phyloP scores from a whole-genome alignment of 1,284 basidiomycete species.

The Fomitopsis betulina region DNA sequence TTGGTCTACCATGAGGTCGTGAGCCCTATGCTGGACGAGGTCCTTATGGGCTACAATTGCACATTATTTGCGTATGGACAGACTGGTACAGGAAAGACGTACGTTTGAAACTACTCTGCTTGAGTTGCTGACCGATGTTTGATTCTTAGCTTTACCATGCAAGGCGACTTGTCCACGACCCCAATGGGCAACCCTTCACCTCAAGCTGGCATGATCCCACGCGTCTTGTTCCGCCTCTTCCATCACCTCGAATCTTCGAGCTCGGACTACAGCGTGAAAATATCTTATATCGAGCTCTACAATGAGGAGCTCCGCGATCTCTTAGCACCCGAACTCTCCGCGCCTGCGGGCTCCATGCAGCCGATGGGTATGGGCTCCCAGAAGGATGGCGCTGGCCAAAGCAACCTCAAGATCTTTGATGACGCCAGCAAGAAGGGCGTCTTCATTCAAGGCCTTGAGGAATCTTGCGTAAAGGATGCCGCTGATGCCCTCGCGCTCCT shows the following conservation, averaged over 20 bases:
- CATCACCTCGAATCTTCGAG: constrained; percentile 76
- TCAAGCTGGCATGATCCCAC: constrained; percentile 97
- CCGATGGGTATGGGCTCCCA: constrained; percentile 62
- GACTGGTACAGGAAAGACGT: constrained; percentile 99
- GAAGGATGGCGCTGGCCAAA: constrained; percentile 38
- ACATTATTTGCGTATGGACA: constrained; percentile 99
- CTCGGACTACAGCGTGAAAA: constrained; percentile 89
- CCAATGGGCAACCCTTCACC: constrained; percentile 85
- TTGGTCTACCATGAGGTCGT: constrained; percentile 95
- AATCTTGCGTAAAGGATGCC: constrained; percentile 80
- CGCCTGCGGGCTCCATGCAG: constrained; percentile 56
- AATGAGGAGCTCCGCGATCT: constrained; percentile 99
- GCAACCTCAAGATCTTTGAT: constrained; percentile 87
- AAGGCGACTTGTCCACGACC: constrained; percentile 81
- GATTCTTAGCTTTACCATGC: constrained; percentile 82
- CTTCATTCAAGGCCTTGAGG: constrained; percentile 93
- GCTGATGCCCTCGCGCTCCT: constrained; percentile 84
- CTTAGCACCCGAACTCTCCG: constrained; percentile 67
- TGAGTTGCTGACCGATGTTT: neutral
- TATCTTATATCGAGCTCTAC: constrained; percentile 97
- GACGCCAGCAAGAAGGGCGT: constrained; percentile 86
- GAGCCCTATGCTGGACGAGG: constrained; percentile 88
- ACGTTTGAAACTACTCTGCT: constrained; percentile 23
- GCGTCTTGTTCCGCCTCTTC: constrained; percentile 91
- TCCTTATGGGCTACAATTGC: constrained; percentile 94